Base-by-base conservation (phyloP, 305 asterid species). In the Petunia hybrid region DNA sequence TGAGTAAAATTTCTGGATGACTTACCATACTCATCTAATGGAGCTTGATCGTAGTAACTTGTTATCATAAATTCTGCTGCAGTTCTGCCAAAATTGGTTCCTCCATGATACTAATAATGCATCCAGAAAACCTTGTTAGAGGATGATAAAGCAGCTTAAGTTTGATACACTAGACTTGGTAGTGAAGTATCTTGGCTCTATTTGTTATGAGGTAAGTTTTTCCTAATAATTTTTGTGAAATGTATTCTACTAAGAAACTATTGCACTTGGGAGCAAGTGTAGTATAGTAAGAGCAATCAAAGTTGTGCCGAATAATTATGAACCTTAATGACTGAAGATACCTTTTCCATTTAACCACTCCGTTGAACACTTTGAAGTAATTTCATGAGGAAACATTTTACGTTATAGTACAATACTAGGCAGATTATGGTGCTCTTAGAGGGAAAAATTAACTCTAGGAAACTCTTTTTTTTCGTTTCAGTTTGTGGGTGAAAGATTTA, bases 21-120 rank as follows among this genome's bases (percentile, higher is more conserved):
- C 84, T 4, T 88, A 93, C 99, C 99, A 79, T 94, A 95, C 85
- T 94, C 97, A 78, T 95, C 99, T 35, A 95, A 82, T 5, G 99
- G 99, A 41, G 99, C 98, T 89, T 85, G 89, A 84, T 92, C 99
- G 42, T 95, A 95, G 80, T 95, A 95, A 48, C 92, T 85, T 42
- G 98, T 94, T 38, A 90, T 82, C 13, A 83, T 65, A 78, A 83
- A 95, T 40, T 92, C 64, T 2, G 98, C 79, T 0, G 92, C 81
- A 4, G 88, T 90, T 76, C 97, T 89, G 8, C 97, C 99, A 60
- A 95, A 94, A 73, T 95, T 95, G 16, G 98, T 95, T 76, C 99
- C 98, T 13, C 99, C 99, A 45, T 95, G 97, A 85, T 91, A 95
- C 99, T 95, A 81, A 42, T 81, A 53, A 40, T 56, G 46, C 53